Percentiles rank a stretch among this genome's conserved stretches.
Evolutionary conservation across 805 yeast species (phyloP).

Genomic region (Kuraishia piskuri): DNA sequence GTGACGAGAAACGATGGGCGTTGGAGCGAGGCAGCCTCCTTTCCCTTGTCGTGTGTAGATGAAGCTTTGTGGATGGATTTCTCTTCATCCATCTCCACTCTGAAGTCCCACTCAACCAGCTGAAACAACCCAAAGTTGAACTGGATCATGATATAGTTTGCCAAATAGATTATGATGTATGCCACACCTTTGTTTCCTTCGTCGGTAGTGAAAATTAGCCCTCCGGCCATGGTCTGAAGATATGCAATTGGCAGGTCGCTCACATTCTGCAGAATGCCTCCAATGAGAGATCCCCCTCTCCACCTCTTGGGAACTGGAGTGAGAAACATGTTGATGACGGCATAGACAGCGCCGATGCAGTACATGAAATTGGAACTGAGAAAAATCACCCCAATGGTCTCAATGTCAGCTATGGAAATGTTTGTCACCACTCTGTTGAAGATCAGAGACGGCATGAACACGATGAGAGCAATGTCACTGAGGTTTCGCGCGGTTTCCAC

Average conservation of each 20-base stretch:
- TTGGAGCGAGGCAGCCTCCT: not conserved
- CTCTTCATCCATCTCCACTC: conserved; percentile 15
- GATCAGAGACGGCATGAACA: conserved; percentile 59
- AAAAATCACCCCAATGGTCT: conserved; percentile 58
- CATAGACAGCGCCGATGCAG: conserved; percentile 38
- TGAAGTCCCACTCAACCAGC: conserved; percentile 42
- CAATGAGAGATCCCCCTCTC: conserved; percentile 64
- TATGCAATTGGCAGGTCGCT: conserved; percentile 75
- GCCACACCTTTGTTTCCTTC: conserved; percentile 33
- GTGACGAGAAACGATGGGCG: not conserved
- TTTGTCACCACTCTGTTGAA: conserved; percentile 55
- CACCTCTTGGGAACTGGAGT: conserved; percentile 54
- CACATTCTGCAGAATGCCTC: conserved; percentile 67
- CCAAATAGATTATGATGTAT: conserved; percentile 48
- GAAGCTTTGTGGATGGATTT: not conserved
- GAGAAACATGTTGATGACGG: conserved; percentile 23
- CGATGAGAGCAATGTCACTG: conserved; percentile 52
- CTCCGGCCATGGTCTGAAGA: conserved; percentile 50
- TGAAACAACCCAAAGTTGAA: conserved; percentile 45
- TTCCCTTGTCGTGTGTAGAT: not conserved
- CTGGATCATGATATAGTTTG: conserved; percentile 41
- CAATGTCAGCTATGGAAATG: conserved; percentile 55
- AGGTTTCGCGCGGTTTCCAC: conserved; percentile 57
- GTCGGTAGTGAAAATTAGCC: conserved; percentile 23
- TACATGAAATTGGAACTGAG: conserved; percentile 44